A percentile compares a stretch with the other conserved stretches of the same genome.
Evolutionary conservation across 2,329 filamentous ascomycete genomes (phyloP).

Genomic region (Ceratocystis cacaofunesta): DNA sequence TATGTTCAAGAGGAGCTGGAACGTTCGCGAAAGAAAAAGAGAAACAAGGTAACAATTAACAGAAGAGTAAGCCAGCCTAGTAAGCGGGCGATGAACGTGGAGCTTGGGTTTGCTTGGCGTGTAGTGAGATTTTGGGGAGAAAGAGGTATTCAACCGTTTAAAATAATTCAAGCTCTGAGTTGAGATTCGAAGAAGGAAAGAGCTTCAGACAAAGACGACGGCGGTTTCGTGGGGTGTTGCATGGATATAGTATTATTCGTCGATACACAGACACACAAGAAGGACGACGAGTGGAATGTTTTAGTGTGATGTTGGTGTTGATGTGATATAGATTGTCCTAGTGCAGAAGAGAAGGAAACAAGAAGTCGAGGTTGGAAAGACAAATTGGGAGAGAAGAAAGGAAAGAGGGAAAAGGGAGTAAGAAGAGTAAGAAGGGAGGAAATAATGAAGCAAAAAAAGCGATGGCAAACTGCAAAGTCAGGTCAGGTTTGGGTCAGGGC

Average conservation of each 20-base stretch:
- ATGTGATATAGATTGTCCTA: no score
- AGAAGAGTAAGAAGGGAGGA: neutral
- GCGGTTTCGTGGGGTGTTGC: neutral
- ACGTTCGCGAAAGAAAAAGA: no score
- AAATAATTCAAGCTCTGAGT: neutral
- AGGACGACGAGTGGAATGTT: neutral
- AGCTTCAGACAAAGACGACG: neutral
- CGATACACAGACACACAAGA: neutral
- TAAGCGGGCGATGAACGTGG: no score
- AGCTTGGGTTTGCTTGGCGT: no score
- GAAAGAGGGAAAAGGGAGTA: neutral
- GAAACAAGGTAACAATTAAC: no score
- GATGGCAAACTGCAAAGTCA: neutral
- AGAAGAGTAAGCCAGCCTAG: no score
- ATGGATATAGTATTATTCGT: neutral
- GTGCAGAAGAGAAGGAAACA: neutral
- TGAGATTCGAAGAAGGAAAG: neutral
- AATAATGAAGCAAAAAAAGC: conserved; percentile 3
- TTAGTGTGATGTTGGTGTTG: neutral
- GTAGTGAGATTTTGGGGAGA: no score
- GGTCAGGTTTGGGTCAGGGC: neutral
- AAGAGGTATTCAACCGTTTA: neutral
- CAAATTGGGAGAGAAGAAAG: neutral
- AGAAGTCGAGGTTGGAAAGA: neutral
- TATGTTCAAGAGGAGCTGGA: no score